A percentile compares a stretch with the other conserved stretches of the same genome.
Evolutionary conservation across 2,329 filamentous ascomycete genomes (phyloP).

Genomic region (Phialocephala subalpina): DNA sequence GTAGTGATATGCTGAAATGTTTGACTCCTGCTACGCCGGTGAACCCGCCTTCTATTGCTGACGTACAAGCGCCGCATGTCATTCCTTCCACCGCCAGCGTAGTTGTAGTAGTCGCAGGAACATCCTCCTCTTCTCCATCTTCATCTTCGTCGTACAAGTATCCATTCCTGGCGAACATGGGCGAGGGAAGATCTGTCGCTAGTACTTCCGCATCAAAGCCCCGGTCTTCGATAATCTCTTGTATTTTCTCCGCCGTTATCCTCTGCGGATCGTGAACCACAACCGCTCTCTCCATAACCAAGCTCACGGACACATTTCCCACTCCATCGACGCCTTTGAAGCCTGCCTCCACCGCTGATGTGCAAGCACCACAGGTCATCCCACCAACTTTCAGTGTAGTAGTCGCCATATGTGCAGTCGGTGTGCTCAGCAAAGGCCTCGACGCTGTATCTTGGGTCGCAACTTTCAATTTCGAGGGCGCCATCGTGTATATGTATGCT

Average conservation of each 20-base stretch:
- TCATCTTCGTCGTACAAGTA: constrained; percentile 46
- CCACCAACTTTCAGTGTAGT: constrained; percentile 92
- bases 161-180: constrained; percentile 48
- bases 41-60: constrained; percentile 83
- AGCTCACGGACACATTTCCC: constrained; percentile 86
- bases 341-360: constrained; percentile 91
- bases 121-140: constrained; percentile 42
- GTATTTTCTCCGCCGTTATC: constrained; percentile 77
- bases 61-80: constrained; percentile 91
- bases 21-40: constrained; percentile 77
- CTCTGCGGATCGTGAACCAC: constrained; percentile 84
- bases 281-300: constrained; percentile 96
- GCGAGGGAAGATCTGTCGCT: constrained; percentile 76
- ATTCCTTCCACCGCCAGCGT: constrained; percentile 85
- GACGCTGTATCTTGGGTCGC: constrained; percentile 30
- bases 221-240: constrained; percentile 88
- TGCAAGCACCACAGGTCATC: constrained; percentile 94
- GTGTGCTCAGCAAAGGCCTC: constrained; percentile 29
- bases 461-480: constrained; percentile 40
- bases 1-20: constrained; percentile 81
- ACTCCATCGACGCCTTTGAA: constrained; percentile 85
- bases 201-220: constrained; percentile 92
- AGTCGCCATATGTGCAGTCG: constrained; percentile 73
- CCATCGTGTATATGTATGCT: constrained; percentile 38
- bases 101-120: constrained; percentile 63